These are phyloP conservation scores for Davidsoniella neocaledoniae DNA, from an alignment of 2,329 filamentous ascomycete genomes.

Conservation along the genomic window DNA sequence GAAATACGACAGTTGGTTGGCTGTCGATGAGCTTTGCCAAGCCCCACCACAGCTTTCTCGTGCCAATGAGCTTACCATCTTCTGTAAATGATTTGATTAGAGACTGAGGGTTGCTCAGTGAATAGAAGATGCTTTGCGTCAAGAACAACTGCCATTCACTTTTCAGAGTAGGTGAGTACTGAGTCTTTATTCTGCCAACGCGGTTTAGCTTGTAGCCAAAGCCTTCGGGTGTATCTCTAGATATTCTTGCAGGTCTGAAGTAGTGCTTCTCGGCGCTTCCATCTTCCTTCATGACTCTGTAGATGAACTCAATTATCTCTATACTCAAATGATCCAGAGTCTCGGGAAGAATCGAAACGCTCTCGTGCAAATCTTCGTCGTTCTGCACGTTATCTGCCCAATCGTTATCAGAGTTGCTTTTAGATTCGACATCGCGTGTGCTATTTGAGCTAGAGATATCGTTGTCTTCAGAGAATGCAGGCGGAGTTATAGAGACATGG, in stretches of 20 bases:
- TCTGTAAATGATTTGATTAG: constrained; percentile 40
- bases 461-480: constrained; percentile 8
- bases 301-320: constrained; percentile 42
- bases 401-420: constrained; percentile 1
- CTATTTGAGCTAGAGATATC: constrained; percentile 9
- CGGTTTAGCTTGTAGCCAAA: constrained; percentile 6
- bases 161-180: constrained; percentile 20
- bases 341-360: constrained; percentile 30
- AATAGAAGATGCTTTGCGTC: constrained; percentile 47
- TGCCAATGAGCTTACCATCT: constrained; percentile 37
- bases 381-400: neutral
- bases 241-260: constrained; percentile 14
- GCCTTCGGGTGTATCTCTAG: constrained; percentile 6
- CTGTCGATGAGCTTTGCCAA: constrained; percentile 42
- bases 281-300: constrained; percentile 42
- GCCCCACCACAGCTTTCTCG: constrained; percentile 45
- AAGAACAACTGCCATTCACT: constrained; percentile 43
- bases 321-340: constrained; percentile 36
- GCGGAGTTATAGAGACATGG: constrained; percentile 5
- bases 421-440: constrained; percentile 4
- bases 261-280: constrained; percentile 28
- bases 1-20: constrained; percentile 40
- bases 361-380: neutral
- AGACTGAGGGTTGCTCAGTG: constrained; percentile 39
- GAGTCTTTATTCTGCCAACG: constrained; percentile 4